Base-by-base conservation (phyloP, 257 asterid genomes). In the Salvia splendens region DNA sequence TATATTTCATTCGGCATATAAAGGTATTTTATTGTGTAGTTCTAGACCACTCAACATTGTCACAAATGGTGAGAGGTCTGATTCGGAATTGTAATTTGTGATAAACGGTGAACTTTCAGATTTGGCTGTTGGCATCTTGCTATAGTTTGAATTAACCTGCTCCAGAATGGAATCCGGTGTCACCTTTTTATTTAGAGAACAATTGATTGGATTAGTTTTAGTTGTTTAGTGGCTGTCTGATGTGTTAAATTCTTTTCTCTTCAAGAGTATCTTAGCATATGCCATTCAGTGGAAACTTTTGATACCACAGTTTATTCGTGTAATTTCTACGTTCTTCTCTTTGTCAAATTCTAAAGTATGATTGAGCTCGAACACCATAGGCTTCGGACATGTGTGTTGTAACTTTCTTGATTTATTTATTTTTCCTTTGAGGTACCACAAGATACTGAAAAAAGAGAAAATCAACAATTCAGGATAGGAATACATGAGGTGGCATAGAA, bases 101-200 rank as follows among this genome's bases (percentile, higher is more conserved):
- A 12, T 50, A 28, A 8, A 56, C 40, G 38, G 51, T 64, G 43
- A 12, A 38, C 55, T 65, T 45, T 40, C 32, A 38, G 41, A 33
- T 17, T 68, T 68, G 71, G 53, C 41, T 64, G 38, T 30, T 10
- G 59, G 65, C 49, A 42, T 65, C 41, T 76, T 33, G 11, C 33
- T 58, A 38, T 70, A 61, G 33, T 48, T 20, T 40, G 16, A 28
- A 60, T 40, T 60, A 38, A 49, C 11, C 67, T 58, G 24, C 64
- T 11, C 42, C 4, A 11, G 45, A 33, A 8, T 33, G 45, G 58
- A 52, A 52, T 52, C 46, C n/a, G 45, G 7, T 57, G 63, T 30
- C 33, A 28, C 33, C 3, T 64, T 65, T 76, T 65, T 58, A 49
- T 69, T 61, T 50, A 69, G 73, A 72, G 67, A 43, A 45, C 40